Evolutionary conservation across 2,329 filamentous ascomycete genomes (phyloP).

Genomic region (Sclerotiophoma versabilis): DNA sequence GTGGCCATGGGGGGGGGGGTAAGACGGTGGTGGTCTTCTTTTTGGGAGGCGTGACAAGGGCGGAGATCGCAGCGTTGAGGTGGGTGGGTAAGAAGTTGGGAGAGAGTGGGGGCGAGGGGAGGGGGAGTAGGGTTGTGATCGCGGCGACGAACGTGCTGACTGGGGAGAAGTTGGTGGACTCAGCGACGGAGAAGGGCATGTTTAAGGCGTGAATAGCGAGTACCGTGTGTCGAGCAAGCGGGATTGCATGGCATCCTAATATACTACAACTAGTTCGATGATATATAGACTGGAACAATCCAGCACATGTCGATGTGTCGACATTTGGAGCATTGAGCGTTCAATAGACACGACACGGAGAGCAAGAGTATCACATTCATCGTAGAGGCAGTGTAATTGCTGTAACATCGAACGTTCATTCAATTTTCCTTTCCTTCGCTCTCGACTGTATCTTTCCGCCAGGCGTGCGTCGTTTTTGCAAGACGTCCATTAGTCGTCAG

Average conservation of each 20-base stretch:
- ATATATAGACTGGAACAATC: too few species aligned
- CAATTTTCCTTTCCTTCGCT: conserved; percentile 23
- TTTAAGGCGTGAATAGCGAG: conserved; percentile 30
- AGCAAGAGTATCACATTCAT: neutral
- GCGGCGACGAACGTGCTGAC: conserved; percentile 91
- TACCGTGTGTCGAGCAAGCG: neutral
- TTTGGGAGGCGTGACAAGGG: conserved; percentile 94
- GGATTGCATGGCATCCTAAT: too few species aligned
- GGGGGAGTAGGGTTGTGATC: conserved; percentile 83
- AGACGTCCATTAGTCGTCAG: conserved; percentile 38
- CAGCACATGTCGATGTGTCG: too few species aligned
- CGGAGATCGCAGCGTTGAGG: conserved; percentile 90
- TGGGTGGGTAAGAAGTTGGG: conserved; percentile 79
- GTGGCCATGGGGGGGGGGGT: conserved; percentile 62
- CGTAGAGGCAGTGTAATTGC: neutral
- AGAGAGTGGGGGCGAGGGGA: conserved; percentile 71
- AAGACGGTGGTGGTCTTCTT: conserved; percentile 98
- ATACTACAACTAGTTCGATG: too few species aligned
- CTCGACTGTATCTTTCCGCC: conserved; percentile 25
- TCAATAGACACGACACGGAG: too few species aligned
- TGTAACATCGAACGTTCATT: conserved; percentile 23
- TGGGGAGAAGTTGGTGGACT: conserved; percentile 87
- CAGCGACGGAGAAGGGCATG: conserved; percentile 73
- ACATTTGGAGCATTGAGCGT: neutral
- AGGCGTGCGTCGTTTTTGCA: conserved; percentile 29